These are phyloP conservation scores for Colletotrichum phormii DNA, from an alignment of 2,329 filamentous ascomycete genomes.

Conservation along the genomic window DNA sequence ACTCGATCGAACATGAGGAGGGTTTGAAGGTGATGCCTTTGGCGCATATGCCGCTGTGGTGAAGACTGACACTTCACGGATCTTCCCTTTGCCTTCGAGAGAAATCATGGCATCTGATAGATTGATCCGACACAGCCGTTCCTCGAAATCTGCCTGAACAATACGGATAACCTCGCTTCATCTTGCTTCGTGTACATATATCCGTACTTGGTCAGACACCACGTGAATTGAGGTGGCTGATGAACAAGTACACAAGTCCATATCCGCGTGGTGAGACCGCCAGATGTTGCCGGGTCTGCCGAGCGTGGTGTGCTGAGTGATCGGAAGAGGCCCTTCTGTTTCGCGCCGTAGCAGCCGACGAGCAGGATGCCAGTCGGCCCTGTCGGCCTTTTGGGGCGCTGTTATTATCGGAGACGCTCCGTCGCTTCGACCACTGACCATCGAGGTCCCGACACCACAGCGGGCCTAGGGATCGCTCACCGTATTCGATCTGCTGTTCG, in stretches of 20 bases:
- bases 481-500: conserved; percentile 15
- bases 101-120: not conserved
- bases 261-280: not conserved
- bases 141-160: not conserved
- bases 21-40: not conserved
- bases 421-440: conserved; percentile 7
- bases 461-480: conserved; percentile 9
- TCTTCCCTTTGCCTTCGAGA: not conserved
- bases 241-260: not conserved
- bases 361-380: conserved; percentile 16
- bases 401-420: conserved; percentile 21
- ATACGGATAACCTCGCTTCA: not conserved
- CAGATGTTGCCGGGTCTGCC: conserved; percentile 17
- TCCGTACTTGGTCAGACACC: not conserved
- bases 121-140: not conserved
- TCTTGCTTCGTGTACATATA: not conserved
- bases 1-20: not conserved
- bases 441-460: conserved; percentile 2
- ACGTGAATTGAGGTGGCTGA: not conserved
- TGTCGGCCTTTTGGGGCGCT: conserved; percentile 20
- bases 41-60: not conserved
- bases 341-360: conserved; percentile 19
- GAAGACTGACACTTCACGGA: not conserved
- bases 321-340: conserved; percentile 12
- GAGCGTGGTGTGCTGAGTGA: conserved; percentile 10